Evolutionary conservation across 257 asterid genomes (phyloP), one percentile per base, ranked within the genome.

Genomic region (Solanum chilense): DNA sequence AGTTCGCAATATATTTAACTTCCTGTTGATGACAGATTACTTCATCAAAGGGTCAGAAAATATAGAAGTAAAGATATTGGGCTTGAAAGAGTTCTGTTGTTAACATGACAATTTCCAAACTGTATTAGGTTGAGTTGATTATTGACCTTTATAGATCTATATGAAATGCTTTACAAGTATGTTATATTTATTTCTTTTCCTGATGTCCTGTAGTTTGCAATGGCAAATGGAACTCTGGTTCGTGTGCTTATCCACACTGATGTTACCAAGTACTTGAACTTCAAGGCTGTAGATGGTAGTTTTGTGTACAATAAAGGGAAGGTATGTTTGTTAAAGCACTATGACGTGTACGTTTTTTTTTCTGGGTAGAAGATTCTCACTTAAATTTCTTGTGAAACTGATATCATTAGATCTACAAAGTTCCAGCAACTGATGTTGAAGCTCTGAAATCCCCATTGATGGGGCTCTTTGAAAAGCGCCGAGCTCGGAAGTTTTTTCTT

Each of bases 401-500:
- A 44, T 23, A 82, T 89, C 60, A n/a, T 47, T 92, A 97, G 99
- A 94, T 97, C 82, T 93, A 95, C 91, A 97, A 96, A 90, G 99
- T 97, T 85, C 99, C 99, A n/a, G 99, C 99, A 89, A 93, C 97
- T 44, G 99, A 97, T 90, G 99, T 97, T 85, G 99, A 97, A 92
- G 99, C 99, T 42, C 88, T 97, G 90, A 97, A 93, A 88, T 97
- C 99, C 89, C 93, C 99, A 7, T 89, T 97, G 64, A 94, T 97
- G 98, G 99, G 99, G 87, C 91, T 97, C 14, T 94, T 97, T 89
- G 99, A 97, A 88, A 97, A 96, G 94, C 95, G 99, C 1, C 98
- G 99, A 47, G 98, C 97, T 66, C 89, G 99, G 78, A 96, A 97
- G 89, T 97, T 97, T 94, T 97, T 97, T 78, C 87, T 97, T 42